Evolutionary conservation across 768 basidiomycete species (phyloP).

Genomic region (Hypsizygus marmoreus): DNA sequence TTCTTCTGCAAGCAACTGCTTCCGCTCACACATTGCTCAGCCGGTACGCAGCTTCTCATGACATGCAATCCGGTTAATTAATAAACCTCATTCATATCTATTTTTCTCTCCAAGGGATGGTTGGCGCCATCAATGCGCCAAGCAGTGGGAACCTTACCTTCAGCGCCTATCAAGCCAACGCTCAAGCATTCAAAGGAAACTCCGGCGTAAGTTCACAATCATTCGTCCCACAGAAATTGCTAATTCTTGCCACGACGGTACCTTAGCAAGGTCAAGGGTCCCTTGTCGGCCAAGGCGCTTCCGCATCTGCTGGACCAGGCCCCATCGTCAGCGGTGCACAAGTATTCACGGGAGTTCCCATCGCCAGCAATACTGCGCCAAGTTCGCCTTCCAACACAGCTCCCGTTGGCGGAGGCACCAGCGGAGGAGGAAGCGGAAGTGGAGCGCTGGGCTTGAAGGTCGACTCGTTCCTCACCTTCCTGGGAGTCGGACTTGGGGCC

Average conservation of each 20-base stretch:
- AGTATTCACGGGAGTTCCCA: conserved; percentile 25
- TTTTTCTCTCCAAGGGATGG: conserved; percentile 42
- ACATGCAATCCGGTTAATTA: background rate
- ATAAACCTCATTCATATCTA: background rate
- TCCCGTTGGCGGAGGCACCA: background rate
- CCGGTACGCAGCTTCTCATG: conserved; percentile 27
- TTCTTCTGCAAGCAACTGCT: conserved; percentile 57
- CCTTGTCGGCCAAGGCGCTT: conserved; percentile 49
- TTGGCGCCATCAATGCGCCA: conserved; percentile 56
- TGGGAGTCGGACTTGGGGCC: conserved; percentile 2
- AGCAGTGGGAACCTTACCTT: conserved; percentile 43
- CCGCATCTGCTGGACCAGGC: conserved; percentile 45
- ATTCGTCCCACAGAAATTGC: background rate
- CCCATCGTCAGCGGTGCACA: conserved; percentile 37
- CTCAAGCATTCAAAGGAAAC: conserved; percentile 25
- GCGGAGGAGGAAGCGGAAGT: background rate
- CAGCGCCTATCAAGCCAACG: conserved; percentile 33
- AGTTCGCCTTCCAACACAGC: background rate
- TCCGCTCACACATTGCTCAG: conserved; percentile 42
- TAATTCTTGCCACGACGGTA: background rate
- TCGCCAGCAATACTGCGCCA: conserved; percentile 8
- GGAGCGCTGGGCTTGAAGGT: background rate
- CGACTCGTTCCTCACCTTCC: background rate
- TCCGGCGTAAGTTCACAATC: conserved; percentile 34
- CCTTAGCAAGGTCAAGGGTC: conserved; percentile 41